Percentiles rank a stretch among this genome's conserved stretches.
Evolutionary conservation across 768 basidiomycete species (phyloP).

Genomic region (Tubosaeta sp.): DNA sequence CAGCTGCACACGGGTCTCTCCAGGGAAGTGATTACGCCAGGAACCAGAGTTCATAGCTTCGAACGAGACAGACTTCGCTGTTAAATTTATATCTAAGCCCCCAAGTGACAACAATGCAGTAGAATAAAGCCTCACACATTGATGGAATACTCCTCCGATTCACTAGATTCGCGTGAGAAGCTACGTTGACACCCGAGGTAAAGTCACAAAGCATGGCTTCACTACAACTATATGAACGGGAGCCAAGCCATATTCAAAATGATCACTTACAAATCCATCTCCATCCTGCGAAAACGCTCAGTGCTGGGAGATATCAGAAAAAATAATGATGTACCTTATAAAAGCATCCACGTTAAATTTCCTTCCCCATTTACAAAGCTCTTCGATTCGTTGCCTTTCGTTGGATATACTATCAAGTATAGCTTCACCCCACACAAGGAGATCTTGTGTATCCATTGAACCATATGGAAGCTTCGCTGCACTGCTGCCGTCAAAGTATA

Average conservation of each 20-base stretch:
- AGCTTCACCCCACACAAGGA: background rate
- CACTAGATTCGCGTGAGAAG: background rate
- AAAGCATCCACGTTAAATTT: background rate
- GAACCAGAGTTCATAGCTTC: conserved; percentile 12
- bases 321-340: background rate
- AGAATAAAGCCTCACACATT: background rate
- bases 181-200: no score
- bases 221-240: background rate
- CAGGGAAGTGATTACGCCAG: conserved; percentile 20
- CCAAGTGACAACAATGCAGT: no score
- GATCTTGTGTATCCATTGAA: background rate
- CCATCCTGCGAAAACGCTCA: background rate
- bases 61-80: background rate
- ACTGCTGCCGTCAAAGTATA: background rate
- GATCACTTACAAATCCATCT: background rate
- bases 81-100: background rate
- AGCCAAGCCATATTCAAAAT: background rate
- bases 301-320: background rate
- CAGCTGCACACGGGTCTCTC: conserved; percentile 17
- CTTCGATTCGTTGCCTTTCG: background rate
- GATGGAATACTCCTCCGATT: background rate
- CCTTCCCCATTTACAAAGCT: background rate
- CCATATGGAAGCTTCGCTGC: no score
- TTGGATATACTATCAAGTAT: background rate
- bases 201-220: no score